Percentiles rank a stretch among this genome's conserved stretches.
Conservation (phyloP, 2,329 filamentous ascomycete species). For the Phialocephala sp. region DNA sequence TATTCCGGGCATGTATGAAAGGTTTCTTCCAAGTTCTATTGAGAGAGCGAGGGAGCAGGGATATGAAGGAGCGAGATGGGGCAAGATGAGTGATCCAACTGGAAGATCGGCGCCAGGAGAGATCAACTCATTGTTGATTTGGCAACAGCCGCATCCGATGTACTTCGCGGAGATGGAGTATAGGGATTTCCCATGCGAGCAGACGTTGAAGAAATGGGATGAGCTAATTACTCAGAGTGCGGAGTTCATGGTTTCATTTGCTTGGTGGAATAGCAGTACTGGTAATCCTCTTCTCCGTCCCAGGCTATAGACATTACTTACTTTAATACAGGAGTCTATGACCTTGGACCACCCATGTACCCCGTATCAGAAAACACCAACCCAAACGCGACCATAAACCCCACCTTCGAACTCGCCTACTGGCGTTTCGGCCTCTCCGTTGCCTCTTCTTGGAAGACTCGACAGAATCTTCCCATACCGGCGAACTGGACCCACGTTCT, state of each 20-base stretch:
- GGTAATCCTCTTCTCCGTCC: conserved; percentile 30
- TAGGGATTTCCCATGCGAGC: conserved; percentile 49
- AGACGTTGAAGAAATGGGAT: conserved; percentile 59
- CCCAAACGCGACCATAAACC: conserved; percentile 61
- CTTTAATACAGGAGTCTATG: conserved; percentile 48
- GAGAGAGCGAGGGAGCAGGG: conserved; percentile 43
- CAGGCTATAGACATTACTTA: not conserved
- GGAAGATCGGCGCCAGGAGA: conserved; percentile 62
- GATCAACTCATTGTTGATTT: conserved; percentile 65
- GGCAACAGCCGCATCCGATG: conserved; percentile 67
- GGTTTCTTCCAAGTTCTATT: conserved; percentile 42
- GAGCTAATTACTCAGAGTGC: conserved; percentile 55
- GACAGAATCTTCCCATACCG: conserved; percentile 52
- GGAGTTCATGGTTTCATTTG: conserved; percentile 65
- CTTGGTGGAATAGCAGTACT: conserved; percentile 58
- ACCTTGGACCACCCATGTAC: conserved; percentile 57
- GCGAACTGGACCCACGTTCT: conserved; percentile 53
- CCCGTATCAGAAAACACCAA: conserved; percentile 62
- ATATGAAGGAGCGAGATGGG: conserved; percentile 50
- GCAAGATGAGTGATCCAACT: conserved; percentile 63
- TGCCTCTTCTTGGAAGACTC: conserved; percentile 57
- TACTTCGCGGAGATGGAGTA: conserved; percentile 64
- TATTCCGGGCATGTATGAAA: conserved; percentile 46
- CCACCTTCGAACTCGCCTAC: conserved; percentile 64
- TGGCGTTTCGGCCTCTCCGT: conserved; percentile 65